Evolutionary conservation across 345 rosid species (phyloP).

Genomic region (Hibiscus trionum): DNA sequence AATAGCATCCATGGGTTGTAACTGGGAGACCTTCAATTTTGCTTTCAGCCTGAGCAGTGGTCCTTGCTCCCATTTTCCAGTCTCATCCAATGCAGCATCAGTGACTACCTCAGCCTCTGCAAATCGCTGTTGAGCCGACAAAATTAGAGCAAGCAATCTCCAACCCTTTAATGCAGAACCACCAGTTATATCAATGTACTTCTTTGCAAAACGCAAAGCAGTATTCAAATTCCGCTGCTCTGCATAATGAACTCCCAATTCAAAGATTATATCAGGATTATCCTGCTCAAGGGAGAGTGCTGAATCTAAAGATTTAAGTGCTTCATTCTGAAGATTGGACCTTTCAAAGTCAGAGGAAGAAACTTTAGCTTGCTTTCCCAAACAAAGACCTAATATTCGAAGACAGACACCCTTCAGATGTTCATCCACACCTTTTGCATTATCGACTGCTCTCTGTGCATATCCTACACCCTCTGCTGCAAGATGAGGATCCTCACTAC

Average conservation of each 20-base stretch:
- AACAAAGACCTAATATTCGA: conserved; percentile 73
- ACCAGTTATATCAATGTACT: conserved; percentile 68
- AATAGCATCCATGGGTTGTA: conserved; percentile 65
- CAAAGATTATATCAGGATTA: conserved; percentile 70
- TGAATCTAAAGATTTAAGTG: conserved; percentile 62
- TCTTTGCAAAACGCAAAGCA: conserved; percentile 67
- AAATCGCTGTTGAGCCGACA: conserved; percentile 82
- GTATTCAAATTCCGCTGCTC: conserved; percentile 71
- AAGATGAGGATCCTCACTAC: conserved; percentile 57
- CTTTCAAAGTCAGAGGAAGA: conserved; percentile 79
- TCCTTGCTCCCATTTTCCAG: conserved; percentile 87
- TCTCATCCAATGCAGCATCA: conserved; percentile 91
- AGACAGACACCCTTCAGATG: conserved; percentile 73
- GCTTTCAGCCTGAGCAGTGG: conserved; percentile 77
- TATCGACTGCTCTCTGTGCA: conserved; percentile 56
- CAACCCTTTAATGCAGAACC: conserved; percentile 84
- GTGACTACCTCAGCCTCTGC: conserved; percentile 83
- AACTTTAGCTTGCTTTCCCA: conserved; percentile 70
- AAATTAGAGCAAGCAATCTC: conserved; percentile 73
- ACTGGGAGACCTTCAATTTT: conserved; percentile 62
- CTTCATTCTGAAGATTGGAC: conserved; percentile 69
- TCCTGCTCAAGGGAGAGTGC: conserved; percentile 59
- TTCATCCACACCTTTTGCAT: conserved; percentile 52
- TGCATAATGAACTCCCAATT: conserved; percentile 75
- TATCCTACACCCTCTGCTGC: conserved; percentile 80